Conservation (phyloP, 1,139 yeast species). For the Geotrichum carabidarum region DNA sequence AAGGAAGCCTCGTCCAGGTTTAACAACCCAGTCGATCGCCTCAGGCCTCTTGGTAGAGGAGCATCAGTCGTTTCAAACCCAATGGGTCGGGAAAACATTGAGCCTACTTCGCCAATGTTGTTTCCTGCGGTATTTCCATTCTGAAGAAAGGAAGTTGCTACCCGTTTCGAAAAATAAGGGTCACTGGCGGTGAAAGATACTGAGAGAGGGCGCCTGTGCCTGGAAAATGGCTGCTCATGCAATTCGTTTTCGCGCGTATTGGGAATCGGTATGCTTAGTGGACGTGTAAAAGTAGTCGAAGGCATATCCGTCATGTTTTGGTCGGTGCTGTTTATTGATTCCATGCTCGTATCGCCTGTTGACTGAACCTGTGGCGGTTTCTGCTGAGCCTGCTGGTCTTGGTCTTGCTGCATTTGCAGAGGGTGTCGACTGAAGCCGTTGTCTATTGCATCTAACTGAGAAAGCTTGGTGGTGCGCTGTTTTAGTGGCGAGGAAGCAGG, state of each 20-base stretch:
- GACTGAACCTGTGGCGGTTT: not conserved
- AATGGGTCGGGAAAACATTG: not conserved
- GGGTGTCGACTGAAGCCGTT: not conserved
- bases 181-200: constrained; percentile 2
- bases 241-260: not conserved
- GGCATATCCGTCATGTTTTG: constrained; percentile 15
- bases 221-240: not conserved
- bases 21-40: constrained; percentile 40
- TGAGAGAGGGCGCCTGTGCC: constrained; percentile 12
- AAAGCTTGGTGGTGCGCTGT: constrained; percentile 9
- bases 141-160: constrained; percentile 15
- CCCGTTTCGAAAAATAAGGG: constrained; percentile 9
- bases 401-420: not conserved
- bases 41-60: constrained; percentile 27
- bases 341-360: not conserved
- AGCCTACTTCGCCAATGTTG: not conserved
- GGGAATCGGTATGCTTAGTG: not conserved
- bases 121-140: not conserved
- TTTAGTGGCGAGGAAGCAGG: constrained; percentile 15
- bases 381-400: constrained; percentile 1
- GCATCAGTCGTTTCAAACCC: not conserved
- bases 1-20: constrained; percentile 40
- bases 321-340: constrained; percentile 2
- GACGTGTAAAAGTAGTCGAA: not conserved
- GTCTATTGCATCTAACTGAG: constrained; percentile 4